A percentile compares a stretch with the other conserved stretches of the same genome.
phyloP scores from a whole-genome alignment of 2,329 filamentous ascomycete genomes.

The Exophiala aquamarina region DNA sequence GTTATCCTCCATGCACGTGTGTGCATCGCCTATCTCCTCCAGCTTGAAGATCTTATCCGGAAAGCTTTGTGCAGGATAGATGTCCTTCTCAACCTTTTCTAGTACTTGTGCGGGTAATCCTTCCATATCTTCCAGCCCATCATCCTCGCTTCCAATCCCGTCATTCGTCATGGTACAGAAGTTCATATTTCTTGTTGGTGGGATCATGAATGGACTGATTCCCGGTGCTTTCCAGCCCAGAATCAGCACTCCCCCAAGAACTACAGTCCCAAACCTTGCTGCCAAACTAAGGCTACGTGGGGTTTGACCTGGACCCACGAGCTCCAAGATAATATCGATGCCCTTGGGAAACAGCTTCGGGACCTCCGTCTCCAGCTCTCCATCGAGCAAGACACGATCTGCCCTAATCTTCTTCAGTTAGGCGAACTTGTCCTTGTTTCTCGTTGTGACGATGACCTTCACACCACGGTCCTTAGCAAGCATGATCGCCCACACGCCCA shows the following conservation, averaged over 20 bases:
- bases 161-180: no score
- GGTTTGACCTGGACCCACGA: constrained; percentile 1
- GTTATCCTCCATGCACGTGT: no score
- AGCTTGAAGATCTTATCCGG: no score
- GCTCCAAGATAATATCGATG: constrained; percentile 3
- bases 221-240: neutral
- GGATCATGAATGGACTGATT: neutral
- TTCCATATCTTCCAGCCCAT: no score
- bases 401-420: constrained; percentile 1
- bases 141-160: no score
- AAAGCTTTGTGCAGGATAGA: no score
- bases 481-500: constrained; percentile 2
- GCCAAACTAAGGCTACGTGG: neutral
- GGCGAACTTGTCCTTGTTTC: neutral
- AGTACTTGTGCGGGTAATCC: no score
- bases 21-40: no score
- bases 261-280: neutral
- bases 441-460: constrained; percentile 1
- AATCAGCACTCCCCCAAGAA: constrained; percentile 2
- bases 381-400: constrained; percentile 4
- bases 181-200: no score
- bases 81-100: no score
- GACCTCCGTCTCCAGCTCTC: neutral
- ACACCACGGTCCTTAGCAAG: constrained; percentile 5
- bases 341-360: neutral